Evolutionary conservation across 805 yeast genomes (phyloP).

Genomic region (Nematodospora valgi): DNA sequence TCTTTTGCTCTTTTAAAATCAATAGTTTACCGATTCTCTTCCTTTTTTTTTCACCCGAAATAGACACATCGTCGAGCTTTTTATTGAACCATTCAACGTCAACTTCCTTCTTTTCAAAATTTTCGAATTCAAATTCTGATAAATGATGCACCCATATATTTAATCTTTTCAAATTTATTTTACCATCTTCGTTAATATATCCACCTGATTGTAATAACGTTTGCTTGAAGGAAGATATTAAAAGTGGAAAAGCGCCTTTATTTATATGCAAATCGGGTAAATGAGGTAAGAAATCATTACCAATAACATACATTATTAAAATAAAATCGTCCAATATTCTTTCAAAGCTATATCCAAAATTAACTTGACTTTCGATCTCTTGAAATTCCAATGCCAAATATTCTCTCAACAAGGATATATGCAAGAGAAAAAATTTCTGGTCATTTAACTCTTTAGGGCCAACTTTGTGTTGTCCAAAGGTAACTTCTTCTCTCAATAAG

Average conservation of each 20-base stretch:
- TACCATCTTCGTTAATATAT: conserved; percentile 79
- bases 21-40: conserved; percentile 62
- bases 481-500: conserved; percentile 90
- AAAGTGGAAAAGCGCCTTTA: conserved; percentile 94
- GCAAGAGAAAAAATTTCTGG: conserved; percentile 80
- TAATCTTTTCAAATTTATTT: conserved; percentile 70
- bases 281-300: conserved; percentile 96
- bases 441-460: conserved; percentile 54
- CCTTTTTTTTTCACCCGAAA: conserved; percentile 68
- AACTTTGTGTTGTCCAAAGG: conserved; percentile 60
- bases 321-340: conserved; percentile 89
- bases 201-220: conserved; percentile 74
- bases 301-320: conserved; percentile 88
- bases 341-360: conserved; percentile 80
- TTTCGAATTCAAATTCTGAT: conserved; percentile 76
- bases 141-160: conserved; percentile 72
- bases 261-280: conserved; percentile 90
- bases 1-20: conserved; percentile 69
- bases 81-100: conserved; percentile 92
- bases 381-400: conserved; percentile 83
- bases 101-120: conserved; percentile 78
- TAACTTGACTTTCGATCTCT: conserved; percentile 59
- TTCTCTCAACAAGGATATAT: conserved; percentile 84
- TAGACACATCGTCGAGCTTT: conserved; percentile 74
- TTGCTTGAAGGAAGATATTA: conserved; percentile 83